Evolutionary conservation across 768 basidiomycete genomes (phyloP), one percentile per base, ranked within the genome.

Genomic region (Leucogyrophana mollusca): DNA sequence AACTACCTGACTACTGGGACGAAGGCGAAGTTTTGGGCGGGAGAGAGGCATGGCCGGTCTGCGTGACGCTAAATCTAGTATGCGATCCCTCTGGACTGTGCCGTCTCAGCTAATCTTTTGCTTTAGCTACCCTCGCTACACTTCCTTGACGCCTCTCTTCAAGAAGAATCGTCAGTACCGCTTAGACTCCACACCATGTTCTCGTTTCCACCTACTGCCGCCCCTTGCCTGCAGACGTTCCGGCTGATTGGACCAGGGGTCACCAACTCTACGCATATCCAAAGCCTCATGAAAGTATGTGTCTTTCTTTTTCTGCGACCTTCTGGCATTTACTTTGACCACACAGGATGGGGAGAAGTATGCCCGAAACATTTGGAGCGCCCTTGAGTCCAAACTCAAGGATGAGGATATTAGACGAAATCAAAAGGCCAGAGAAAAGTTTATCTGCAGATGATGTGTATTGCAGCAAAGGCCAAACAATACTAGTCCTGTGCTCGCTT

Each of bases 1-100:
- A 94, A 66, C 73, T 94, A 17, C 76, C 82, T 9, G 91, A 94
- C 61, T 88, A 84, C 51, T 91, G 89, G 88, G 90, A 90, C 56
- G 88, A 90, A 52, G 92, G 92, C 0, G 85, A 83, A 46, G 63
- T 71, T 14, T 58, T 92, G 22, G 74, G 70, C 32, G 83, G 82
- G 2, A 70, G 81, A 50, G 79, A 86, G 2, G 54, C 59, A 10
- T 87, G 91, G 82, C 92, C 91, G 0, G 73, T 94, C 4, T 82
- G 82, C 50, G 67, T 92, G 20, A 91, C 90, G 1, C 60, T 94
- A 43, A 91, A 93, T 51, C 54, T 91, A 20, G 90, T 92, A 52
- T 10, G 81, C 75, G 3, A 22, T 22, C 22, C 37, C 36, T 23
- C 23, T 16, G 17, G n/a, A 20, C 9, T 43, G 11, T n/a, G 39